These are phyloP conservation scores for Guadua angustifolia DNA, from an alignment of 176 grass and related monocot genomes.

Conservation along the genomic window DNA sequence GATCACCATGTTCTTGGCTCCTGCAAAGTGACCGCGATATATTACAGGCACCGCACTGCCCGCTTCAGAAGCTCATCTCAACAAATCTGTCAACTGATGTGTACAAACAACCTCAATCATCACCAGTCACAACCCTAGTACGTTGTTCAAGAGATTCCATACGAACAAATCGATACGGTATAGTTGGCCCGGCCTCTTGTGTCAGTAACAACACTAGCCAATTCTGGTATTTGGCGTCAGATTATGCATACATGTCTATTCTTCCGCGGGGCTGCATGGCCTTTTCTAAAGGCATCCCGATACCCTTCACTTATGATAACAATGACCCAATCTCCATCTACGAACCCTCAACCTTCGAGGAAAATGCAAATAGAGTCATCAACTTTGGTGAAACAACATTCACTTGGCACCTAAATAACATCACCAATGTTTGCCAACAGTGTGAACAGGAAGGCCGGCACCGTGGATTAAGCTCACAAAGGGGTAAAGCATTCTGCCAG, in stretches of 20 bases:
- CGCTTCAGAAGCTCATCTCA: slow-evolving; percentile 39
- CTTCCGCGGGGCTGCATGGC: slow-evolving; percentile 49
- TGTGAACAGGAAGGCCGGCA: slow-evolving; percentile 33
- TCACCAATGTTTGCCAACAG: slow-evolving; percentile 15
- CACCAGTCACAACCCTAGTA: not conserved
- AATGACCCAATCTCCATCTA: not conserved
- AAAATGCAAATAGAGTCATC: slow-evolving; percentile 16
- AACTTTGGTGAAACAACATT: slow-evolving; percentile 31
- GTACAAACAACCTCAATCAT: not conserved
- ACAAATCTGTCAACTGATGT: slow-evolving; percentile 34
- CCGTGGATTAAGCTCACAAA: slow-evolving; percentile 43
- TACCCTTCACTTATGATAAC: not conserved
- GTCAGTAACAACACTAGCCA: slow-evolving; percentile 23
- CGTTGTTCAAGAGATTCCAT: slow-evolving; percentile 27
- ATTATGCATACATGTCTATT: not conserved
- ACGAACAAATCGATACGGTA: not conserved
- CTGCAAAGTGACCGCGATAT: slow-evolving; percentile 47
- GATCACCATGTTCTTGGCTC: slow-evolving; percentile 39
- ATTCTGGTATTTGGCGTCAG: slow-evolving; percentile 29
- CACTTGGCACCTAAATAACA: slow-evolving; percentile 17
- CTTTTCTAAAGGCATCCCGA: slow-evolving; percentile 6
- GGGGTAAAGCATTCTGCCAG: slow-evolving; percentile 46
- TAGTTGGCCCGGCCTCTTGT: slow-evolving; percentile 37
- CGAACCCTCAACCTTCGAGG: not conserved
- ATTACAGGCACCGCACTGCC: slow-evolving; percentile 41